A percentile compares a stretch with the other conserved stretches of the same genome.
These are phyloP conservation scores for Coccomyxa sp. DNA, from an alignment of 139 green algal species.

Conservation along the genomic window DNA sequence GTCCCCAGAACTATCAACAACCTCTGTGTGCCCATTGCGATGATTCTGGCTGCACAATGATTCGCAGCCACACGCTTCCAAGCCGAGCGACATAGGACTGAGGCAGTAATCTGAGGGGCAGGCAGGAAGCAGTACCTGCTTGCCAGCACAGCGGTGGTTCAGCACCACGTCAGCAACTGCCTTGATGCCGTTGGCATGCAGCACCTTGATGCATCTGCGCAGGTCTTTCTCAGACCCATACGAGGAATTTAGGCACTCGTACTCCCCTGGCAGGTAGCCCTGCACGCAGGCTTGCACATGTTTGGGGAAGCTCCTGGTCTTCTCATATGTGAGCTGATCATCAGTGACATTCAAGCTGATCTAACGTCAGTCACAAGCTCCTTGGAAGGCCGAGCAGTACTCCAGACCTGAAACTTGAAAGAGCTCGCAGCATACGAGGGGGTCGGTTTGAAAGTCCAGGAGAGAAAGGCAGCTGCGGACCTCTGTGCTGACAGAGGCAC, in stretches of 20 bases:
- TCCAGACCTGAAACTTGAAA: too few relatives aligned
- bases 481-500: constrained; percentile 55
- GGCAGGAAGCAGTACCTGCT: constrained; percentile 24
- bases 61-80: neutral
- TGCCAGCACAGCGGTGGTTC: constrained; percentile 78
- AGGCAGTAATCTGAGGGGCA: too few relatives aligned
- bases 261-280: constrained; percentile 69
- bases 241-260: constrained; percentile 33
- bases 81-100: neutral
- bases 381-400: too few relatives aligned
- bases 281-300: neutral
- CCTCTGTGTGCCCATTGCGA: too few relatives aligned
- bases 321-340: too few relatives aligned
- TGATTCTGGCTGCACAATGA: neutral
- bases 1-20: too few relatives aligned
- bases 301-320: neutral
- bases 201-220: constrained; percentile 44
- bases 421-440: too few relatives aligned
- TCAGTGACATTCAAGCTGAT: too few relatives aligned
- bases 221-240: constrained; percentile 73
- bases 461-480: too few relatives aligned
- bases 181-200: constrained; percentile 59
- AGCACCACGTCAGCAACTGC: constrained; percentile 90
- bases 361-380: too few relatives aligned
- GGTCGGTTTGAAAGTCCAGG: too few relatives aligned